A percentile compares a stretch with the other conserved stretches of the same genome.
These are phyloP conservation scores for Thecaphora thlaspeos DNA, from an alignment of 1,284 basidiomycete genomes.

Conservation along the genomic window DNA sequence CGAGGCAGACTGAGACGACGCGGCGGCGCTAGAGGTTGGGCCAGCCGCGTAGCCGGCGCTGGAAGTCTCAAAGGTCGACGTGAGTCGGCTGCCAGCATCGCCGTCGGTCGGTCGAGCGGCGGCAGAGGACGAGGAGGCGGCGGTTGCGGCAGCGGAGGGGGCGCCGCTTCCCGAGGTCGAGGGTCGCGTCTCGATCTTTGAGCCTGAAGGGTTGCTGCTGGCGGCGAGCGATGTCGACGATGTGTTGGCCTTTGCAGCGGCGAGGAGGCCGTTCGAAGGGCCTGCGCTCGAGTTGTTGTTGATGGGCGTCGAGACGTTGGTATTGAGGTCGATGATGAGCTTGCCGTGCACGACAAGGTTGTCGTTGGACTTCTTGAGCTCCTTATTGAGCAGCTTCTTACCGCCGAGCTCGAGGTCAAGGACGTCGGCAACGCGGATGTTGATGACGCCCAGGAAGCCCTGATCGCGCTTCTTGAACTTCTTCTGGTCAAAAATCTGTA, in stretches of 20 bases:
- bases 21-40: constrained; percentile 1
- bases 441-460: constrained; percentile 90
- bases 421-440: constrained; percentile 83
- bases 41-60: constrained; percentile 5
- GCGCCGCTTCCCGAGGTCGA: constrained; percentile 23
- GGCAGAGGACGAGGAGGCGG: neutral
- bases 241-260: constrained; percentile 31
- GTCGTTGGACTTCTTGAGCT: constrained; percentile 57
- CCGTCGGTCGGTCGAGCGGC: constrained; percentile 4
- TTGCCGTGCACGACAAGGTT: constrained; percentile 58
- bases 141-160: constrained; percentile 15
- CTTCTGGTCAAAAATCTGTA: constrained; percentile 95
- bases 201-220: constrained; percentile 1
- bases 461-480: constrained; percentile 95
- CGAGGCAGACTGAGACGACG: constrained; percentile 10
- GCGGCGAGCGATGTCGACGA: constrained; percentile 47
- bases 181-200: constrained; percentile 18
- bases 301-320: constrained; percentile 53
- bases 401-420: constrained; percentile 83
- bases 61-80: constrained; percentile 17
- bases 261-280: constrained; percentile 28
- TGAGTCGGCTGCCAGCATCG: constrained; percentile 20
- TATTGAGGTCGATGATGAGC: constrained; percentile 58
- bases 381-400: constrained; percentile 67
- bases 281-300: constrained; percentile 45